phyloP scores from a whole-genome alignment of 2,329 filamentous ascomycete genomes.

The Paramyrothecium roridum region DNA sequence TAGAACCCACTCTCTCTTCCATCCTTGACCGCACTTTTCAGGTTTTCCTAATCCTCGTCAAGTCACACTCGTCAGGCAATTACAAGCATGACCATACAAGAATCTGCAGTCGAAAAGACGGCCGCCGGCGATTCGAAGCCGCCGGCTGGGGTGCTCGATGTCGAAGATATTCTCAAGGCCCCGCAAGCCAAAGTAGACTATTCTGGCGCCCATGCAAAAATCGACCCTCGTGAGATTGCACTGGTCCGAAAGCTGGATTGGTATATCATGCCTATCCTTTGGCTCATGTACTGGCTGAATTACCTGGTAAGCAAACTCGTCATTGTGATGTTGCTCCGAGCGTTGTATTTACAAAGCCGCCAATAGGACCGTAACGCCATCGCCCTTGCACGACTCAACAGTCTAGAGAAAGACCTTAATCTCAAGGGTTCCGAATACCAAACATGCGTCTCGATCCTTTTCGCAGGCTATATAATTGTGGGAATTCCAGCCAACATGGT shows the following conservation, averaged over 20 bases:
- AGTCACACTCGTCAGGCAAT: no score
- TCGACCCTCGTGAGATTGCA: conserved; percentile 24
- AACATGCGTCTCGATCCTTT: conserved; percentile 15
- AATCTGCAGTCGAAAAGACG: no score
- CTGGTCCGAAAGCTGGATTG: conserved; percentile 31
- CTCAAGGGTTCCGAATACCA: conserved; percentile 14
- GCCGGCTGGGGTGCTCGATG: background rate
- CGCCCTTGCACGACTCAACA: background rate
- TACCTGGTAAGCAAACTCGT: background rate
- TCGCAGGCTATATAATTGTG: conserved; percentile 36
- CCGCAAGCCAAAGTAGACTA: conserved; percentile 4
- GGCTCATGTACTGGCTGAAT: conserved; percentile 24
- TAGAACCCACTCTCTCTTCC: no score
- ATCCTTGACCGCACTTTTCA: no score
- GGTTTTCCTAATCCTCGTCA: no score
- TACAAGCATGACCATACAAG: no score
- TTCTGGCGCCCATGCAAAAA: conserved; percentile 16
- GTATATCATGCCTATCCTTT: conserved; percentile 22
- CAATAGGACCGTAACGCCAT: background rate
- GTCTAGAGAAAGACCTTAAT: background rate
- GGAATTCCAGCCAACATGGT: conserved; percentile 36
- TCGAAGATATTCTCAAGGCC: background rate
- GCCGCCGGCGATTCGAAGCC: no score
- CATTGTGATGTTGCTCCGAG: no score
- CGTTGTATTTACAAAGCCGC: no score